Conservation (phyloP, 208 protist species). For the Acanthamoeba sp. region DNA sequence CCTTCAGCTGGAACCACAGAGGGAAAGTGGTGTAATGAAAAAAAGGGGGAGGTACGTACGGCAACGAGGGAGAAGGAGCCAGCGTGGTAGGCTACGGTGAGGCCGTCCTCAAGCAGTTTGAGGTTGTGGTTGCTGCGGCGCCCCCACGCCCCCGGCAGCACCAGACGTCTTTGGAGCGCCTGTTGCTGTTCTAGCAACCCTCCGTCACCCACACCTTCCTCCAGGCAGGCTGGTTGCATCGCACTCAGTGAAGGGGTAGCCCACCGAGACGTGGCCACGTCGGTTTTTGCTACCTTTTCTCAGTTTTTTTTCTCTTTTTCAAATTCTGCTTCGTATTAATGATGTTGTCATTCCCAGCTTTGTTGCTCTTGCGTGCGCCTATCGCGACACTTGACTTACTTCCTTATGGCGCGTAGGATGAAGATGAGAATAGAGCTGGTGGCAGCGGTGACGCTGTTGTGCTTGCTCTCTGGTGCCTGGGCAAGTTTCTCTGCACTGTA, state of each 20-base stretch:
- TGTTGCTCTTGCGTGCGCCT: too few species aligned
- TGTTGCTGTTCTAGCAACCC: neutral
- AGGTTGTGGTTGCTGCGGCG: neutral
- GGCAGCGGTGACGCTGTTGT: too few species aligned
- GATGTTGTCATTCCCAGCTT: neutral
- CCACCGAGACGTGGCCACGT: too few species aligned
- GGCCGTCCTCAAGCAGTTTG: neutral
- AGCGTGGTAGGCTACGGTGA: neutral
- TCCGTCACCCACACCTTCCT: neutral
- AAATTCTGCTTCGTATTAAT: neutral
- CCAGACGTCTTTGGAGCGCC: neutral
- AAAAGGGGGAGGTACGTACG: neutral
- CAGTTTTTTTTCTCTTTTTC: neutral
- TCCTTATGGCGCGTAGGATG: too few species aligned
- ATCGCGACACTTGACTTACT: too few species aligned
- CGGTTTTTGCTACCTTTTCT: neutral
- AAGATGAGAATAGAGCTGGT: too few species aligned
- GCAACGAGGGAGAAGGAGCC: neutral
- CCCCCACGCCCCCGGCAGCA: neutral
- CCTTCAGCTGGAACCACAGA: too few species aligned
- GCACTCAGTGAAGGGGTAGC: too few species aligned
- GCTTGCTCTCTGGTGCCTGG: too few species aligned
- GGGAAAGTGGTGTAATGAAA: neutral
- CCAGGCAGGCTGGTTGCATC: constrained; percentile 16
- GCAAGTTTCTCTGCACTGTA: too few species aligned